These are phyloP conservation scores for Trametes pubescens DNA, from an alignment of 1,284 basidiomycete genomes.

Conservation along the genomic window DNA sequence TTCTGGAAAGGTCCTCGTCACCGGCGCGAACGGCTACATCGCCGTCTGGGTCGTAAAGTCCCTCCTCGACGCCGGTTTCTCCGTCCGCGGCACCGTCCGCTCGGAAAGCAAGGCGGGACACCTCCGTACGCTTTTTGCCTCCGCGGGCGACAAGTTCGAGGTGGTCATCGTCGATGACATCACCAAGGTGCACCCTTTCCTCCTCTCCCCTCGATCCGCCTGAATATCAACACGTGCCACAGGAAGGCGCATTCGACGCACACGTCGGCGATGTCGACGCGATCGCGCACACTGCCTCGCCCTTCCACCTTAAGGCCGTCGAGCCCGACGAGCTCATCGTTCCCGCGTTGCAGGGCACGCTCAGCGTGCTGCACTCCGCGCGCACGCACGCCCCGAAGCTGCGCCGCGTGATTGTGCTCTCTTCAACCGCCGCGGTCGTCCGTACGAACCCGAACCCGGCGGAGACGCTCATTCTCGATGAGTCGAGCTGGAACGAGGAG, in stretches of 20 bases:
- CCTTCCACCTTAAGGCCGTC: constrained; percentile 47
- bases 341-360: constrained; percentile 43
- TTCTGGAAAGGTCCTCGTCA: constrained; percentile 46
- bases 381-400: constrained; percentile 49
- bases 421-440: constrained; percentile 60
- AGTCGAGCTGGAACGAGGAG: constrained; percentile 72
- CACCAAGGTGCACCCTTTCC: constrained; percentile 45
- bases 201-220: neutral
- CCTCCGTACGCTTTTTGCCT: constrained; percentile 55
- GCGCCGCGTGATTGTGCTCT: constrained; percentile 74
- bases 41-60: constrained; percentile 49
- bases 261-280: constrained; percentile 53
- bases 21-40: constrained; percentile 54
- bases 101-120: constrained; percentile 59
- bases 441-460: constrained; percentile 31
- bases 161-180: constrained; percentile 65
- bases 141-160: constrained; percentile 55
- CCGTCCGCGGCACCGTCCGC: constrained; percentile 66
- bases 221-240: neutral
- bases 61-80: constrained; percentile 52
- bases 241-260: constrained; percentile 51
- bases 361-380: constrained; percentile 38
- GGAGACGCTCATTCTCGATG: constrained; percentile 43
- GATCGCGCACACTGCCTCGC: constrained; percentile 56
- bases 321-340: constrained; percentile 47